Evolutionary conservation across 2,329 filamentous ascomycete species (phyloP).

Genomic region (Coccinonectria pachysandricola): DNA sequence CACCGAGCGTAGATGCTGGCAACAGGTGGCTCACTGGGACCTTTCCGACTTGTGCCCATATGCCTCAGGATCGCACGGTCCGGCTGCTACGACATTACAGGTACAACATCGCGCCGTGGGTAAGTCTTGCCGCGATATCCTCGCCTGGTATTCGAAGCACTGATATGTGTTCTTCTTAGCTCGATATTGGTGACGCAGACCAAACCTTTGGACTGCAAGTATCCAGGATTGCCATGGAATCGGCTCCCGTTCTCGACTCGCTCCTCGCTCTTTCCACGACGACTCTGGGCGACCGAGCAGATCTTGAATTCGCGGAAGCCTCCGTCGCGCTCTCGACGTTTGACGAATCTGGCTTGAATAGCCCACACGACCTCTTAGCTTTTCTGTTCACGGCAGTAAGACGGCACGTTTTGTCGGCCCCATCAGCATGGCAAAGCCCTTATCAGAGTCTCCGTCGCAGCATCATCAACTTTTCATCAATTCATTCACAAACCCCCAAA

Average conservation of each 20-base stretch:
- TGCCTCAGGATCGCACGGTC: conserved; percentile 17
- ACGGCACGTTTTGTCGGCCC: conserved; percentile 9
- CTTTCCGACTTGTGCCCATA: conserved; percentile 16
- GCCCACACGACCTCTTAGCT: conserved; percentile 5
- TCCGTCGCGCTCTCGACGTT: conserved; percentile 3
- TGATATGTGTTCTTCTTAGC: conserved; percentile 16
- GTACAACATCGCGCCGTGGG: conserved; percentile 36
- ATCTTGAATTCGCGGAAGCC: conserved; percentile 5
- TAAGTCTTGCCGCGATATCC: conserved; percentile 12
- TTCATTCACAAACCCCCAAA: conserved; percentile 9
- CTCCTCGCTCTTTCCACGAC: conserved; percentile 16
- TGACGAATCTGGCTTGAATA: conserved; percentile 4
- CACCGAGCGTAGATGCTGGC: conserved; percentile 2
- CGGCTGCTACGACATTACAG: conserved; percentile 31
- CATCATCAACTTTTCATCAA: conserved; percentile 5
- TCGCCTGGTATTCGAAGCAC: neutral
- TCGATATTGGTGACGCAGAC: conserved; percentile 31
- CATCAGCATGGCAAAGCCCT: conserved; percentile 12
- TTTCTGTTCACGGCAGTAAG: conserved; percentile 8
- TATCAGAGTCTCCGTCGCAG: conserved; percentile 8
- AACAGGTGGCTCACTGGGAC: conserved; percentile 3
- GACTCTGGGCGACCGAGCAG: conserved; percentile 7
- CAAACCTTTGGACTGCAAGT: conserved; percentile 31
- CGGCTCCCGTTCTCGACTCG: conserved; percentile 14
- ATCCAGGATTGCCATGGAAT: conserved; percentile 20